These are phyloP conservation scores for Naganishia vaughanmartiniae DNA, from an alignment of 768 basidiomycete genomes.

Conservation along the genomic window DNA sequence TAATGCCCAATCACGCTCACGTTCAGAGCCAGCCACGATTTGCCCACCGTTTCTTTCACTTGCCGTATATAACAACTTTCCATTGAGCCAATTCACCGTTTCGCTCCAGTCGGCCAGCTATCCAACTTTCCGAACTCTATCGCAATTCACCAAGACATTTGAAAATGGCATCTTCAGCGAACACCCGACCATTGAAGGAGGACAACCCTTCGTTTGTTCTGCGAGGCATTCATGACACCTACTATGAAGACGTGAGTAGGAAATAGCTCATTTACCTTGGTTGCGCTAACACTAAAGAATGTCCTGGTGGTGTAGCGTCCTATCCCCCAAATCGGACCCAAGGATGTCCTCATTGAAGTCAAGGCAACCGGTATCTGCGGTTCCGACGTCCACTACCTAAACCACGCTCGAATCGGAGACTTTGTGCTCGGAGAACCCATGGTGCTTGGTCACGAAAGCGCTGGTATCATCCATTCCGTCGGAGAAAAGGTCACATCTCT, in stretches of 20 bases:
- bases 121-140: neutral
- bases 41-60: too few relatives aligned
- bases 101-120: too few relatives aligned
- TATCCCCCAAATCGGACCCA: slow-evolving; percentile 54
- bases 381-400: slow-evolving; percentile 64
- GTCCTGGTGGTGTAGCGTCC: slow-evolving; percentile 37
- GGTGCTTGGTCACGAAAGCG: slow-evolving; percentile 92
- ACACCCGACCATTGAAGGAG: slow-evolving; percentile 16
- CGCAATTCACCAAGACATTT: neutral
- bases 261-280: neutral
- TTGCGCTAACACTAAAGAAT: too few relatives aligned
- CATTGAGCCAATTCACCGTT: too few relatives aligned
- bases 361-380: slow-evolving; percentile 95
- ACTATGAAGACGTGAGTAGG: slow-evolving; percentile 45
- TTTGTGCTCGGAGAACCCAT: slow-evolving; percentile 52
- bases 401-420: slow-evolving; percentile 43
- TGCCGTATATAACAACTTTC: too few relatives aligned
- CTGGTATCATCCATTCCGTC: slow-evolving; percentile 71
- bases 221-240: slow-evolving; percentile 48
- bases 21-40: too few relatives aligned
- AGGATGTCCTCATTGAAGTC: slow-evolving; percentile 82
- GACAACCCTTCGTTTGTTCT: slow-evolving; percentile 50
- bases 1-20: too few relatives aligned
- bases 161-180: slow-evolving; percentile 15
- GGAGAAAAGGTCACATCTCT: slow-evolving; percentile 72